Evolutionary conservation across 768 basidiomycete genomes (phyloP).

Genomic region (Ephemerocybe angulata): DNA sequence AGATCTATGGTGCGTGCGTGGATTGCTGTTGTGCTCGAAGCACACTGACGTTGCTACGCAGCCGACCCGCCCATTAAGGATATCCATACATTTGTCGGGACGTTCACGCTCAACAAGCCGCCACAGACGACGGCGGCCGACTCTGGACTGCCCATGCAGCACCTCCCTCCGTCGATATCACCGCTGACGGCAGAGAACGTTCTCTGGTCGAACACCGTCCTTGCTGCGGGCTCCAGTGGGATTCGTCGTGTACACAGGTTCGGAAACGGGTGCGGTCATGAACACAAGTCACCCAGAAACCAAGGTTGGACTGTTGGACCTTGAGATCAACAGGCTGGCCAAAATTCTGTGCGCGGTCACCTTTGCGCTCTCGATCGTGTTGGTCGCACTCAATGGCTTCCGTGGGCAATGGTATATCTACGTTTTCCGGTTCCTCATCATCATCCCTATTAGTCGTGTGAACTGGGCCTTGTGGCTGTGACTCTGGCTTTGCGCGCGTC

Average conservation of each 20-base stretch:
- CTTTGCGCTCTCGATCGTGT: conserved; percentile 83
- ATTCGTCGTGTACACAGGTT: conserved; percentile 90
- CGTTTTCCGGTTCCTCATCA: conserved; percentile 92
- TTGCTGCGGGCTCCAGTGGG: conserved; percentile 91
- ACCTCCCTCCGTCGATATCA: conserved; percentile 55
- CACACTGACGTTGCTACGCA: too few species aligned
- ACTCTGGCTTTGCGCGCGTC: too few species aligned
- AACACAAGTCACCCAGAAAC: conserved; percentile 97
- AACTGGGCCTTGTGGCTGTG: too few species aligned
- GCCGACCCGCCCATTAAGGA: conserved; percentile 96
- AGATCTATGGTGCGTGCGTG: too few species aligned
- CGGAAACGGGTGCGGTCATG: conserved; percentile 96
- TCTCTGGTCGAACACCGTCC: conserved; percentile 95
- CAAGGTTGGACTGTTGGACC: conserved; percentile 86
- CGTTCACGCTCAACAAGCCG: conserved; percentile 70
- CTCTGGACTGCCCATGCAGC: conserved; percentile 34
- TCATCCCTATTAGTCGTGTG: conserved; percentile 98
- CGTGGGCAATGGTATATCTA: conserved; percentile 95
- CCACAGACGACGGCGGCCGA: conserved; percentile 23
- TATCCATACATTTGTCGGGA: conserved; percentile 93
- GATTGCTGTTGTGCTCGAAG: too few species aligned
- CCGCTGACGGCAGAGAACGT: conserved; percentile 95
- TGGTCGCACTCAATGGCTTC: conserved; percentile 96
- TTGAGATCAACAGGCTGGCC: conserved; percentile 93
- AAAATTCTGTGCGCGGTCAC: conserved; percentile 98